These are phyloP conservation scores for Teunomyces panamensis DNA, from an alignment of 805 yeast species.

Conservation along the genomic window DNA sequence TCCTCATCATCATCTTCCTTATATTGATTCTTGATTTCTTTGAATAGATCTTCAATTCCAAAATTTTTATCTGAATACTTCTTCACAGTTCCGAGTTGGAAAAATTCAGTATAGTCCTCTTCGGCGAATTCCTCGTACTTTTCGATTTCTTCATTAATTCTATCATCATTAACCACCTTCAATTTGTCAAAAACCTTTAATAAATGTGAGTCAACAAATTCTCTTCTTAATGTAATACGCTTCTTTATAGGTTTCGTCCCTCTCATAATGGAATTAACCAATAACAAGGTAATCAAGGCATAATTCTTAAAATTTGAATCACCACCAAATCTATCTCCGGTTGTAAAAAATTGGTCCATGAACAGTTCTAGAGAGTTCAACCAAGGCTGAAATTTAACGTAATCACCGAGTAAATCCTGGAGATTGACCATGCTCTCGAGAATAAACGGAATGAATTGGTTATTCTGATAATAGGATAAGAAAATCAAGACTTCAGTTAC, in stretches of 20 bases:
- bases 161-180: slow-evolving; percentile 24
- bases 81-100: slow-evolving; percentile 8
- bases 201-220: slow-evolving; percentile 34
- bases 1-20: slow-evolving; percentile 6
- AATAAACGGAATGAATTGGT: slow-evolving; percentile 22
- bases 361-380: slow-evolving; percentile 33
- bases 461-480: slow-evolving; percentile 25
- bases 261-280: slow-evolving; percentile 32
- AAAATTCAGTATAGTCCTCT: slow-evolving; percentile 33
- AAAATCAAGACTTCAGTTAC: slow-evolving; percentile 44
- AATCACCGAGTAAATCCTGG: slow-evolving; percentile 36
- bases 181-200: slow-evolving; percentile 35
- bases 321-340: slow-evolving; percentile 9
- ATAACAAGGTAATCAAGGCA: slow-evolving; percentile 32
- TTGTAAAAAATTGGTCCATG: slow-evolving; percentile 28
- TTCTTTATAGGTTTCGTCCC: slow-evolving; percentile 24
- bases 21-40: slow-evolving; percentile 11
- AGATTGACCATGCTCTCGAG: slow-evolving; percentile 31
- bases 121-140: slow-evolving; percentile 38
- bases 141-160: slow-evolving; percentile 36
- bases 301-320: slow-evolving; percentile 30
- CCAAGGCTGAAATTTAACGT: slow-evolving; percentile 41
- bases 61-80: slow-evolving; percentile 7
- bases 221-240: slow-evolving; percentile 32
- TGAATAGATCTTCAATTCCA: slow-evolving; percentile 10